Percentiles rank a stretch among this genome's conserved stretches.
These are phyloP conservation scores for Knoxia roxburghii DNA, from an alignment of 257 asterid species.

Conservation along the genomic window DNA sequence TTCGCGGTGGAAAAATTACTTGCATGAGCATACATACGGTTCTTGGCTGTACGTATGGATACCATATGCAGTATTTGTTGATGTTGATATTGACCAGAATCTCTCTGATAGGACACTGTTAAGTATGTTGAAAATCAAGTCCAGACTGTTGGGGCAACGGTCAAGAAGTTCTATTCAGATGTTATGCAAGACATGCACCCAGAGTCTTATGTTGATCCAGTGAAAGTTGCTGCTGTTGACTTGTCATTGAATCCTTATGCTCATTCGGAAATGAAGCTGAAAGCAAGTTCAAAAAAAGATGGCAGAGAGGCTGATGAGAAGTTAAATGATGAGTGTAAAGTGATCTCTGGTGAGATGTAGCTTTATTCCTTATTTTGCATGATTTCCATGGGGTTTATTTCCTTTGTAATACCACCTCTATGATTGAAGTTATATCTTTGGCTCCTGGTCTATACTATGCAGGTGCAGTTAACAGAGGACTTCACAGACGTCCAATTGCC, in stretches of 20 bases:
- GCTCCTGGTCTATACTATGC: slow-evolving; percentile 10
- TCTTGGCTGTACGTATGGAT: background rate
- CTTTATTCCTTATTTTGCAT: slow-evolving; percentile 2
- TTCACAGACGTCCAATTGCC: slow-evolving; percentile 38
- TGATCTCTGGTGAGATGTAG: slow-evolving; percentile 24
- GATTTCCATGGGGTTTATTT: slow-evolving; percentile 6
- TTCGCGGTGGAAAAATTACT: background rate
- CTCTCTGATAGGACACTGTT: slow-evolving; percentile 53
- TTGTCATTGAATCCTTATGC: slow-evolving; percentile 39
- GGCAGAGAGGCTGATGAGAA: slow-evolving; percentile 24
- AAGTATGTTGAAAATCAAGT: slow-evolving; percentile 72
- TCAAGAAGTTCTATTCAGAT: slow-evolving; percentile 70
- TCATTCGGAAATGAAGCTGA: slow-evolving; percentile 38
- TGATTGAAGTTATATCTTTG: slow-evolving; percentile 2
- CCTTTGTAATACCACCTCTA: background rate
- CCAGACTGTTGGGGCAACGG: slow-evolving; percentile 63
- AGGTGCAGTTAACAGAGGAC: slow-evolving; percentile 33
- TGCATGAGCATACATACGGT: background rate
- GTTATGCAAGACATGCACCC: slow-evolving; percentile 66
- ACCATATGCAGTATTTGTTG: background rate
- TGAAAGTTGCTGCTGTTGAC: slow-evolving; percentile 46
- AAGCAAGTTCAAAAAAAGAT: slow-evolving; percentile 25
- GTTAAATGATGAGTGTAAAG: slow-evolving; percentile 33
- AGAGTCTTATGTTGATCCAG: slow-evolving; percentile 40
- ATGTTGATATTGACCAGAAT: background rate